phyloP scores from a whole-genome alignment of 2,329 filamentous ascomycete species.

The Diaporthe batatas region DNA sequence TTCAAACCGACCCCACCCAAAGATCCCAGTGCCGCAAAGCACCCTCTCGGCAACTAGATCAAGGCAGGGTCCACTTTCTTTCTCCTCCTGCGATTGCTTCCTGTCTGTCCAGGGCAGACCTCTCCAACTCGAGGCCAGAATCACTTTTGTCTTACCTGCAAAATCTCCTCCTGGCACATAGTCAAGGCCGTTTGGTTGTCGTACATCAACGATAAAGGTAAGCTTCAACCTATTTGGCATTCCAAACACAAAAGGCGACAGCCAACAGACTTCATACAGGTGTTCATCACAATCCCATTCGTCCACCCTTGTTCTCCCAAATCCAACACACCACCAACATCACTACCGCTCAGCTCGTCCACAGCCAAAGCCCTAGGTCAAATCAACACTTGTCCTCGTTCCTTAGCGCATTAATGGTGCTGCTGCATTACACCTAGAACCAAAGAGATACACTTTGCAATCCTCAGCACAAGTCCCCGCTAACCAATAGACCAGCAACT shows the following conservation, averaged over 20 bases:
- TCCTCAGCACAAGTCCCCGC: too few relatives aligned
- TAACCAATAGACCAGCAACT: not conserved
- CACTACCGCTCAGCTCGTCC: fast-evolving
- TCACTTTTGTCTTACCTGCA: not conserved
- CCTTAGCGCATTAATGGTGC: not conserved
- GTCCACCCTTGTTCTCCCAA: not conserved
- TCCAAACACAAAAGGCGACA: too few relatives aligned
- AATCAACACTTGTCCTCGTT: too few relatives aligned
- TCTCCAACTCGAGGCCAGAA: not conserved
- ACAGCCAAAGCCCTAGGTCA: not conserved
- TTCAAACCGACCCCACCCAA: too few relatives aligned
- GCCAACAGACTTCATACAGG: not conserved
- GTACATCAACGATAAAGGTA: not conserved
- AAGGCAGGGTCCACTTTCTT: not conserved
- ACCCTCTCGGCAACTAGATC: not conserved
- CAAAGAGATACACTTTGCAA: not conserved
- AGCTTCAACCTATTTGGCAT: not conserved
- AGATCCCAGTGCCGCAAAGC: too few relatives aligned
- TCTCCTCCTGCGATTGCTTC: too few relatives aligned
- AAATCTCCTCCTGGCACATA: not conserved
- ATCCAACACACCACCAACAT: not conserved
- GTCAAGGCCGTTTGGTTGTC: not conserved
- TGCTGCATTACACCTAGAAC: not conserved
- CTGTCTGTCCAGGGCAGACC: too few relatives aligned
- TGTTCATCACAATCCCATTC: not conserved